Base-by-base conservation (phyloP, 2,329 filamentous ascomycete genomes). In the Fusarium guadeloupense region DNA sequence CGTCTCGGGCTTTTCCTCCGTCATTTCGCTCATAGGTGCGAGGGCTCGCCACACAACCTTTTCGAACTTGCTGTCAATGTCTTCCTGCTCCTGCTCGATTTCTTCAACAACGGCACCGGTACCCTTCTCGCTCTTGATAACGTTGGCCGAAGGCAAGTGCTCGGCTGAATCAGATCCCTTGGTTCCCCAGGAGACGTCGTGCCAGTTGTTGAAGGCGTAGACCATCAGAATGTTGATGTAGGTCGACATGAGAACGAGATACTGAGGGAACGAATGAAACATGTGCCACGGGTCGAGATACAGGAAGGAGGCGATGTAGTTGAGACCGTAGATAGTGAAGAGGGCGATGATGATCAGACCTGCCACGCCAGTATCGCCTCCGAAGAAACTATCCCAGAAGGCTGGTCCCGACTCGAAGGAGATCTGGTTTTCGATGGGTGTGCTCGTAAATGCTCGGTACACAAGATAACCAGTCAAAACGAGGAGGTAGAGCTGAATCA, bases 191-290 rank as follows among this genome's bases (percentile, higher is more conserved):
- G 66, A 68, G 2, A 68, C 66, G 1, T 68, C 66, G 39, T 68
- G 66, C 66, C 66, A 68, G 42, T 68, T 68, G 52, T 68, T 68
- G 19, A 68, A 68, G 47, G 66, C 66, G 31, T 68, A 68, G 6
- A 68, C 66, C 66, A 68, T 68, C 9, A 68, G 57, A 4, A 68
- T 68, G 47, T 68, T 68, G 54, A 68, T 68, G n/a, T 68, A 68
- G 12, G 66, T 68, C 2, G 66, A 68, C 66, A 68, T 68, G 20
- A 68, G 63, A 2, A 68, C 46, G 10, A 68, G 52, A 40, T 68
- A 68, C 28, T 68, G 66, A 9, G 66, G 66, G 57, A 68, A 68
- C 0, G 66, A 68, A 60, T 68, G 66, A 49, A 68, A 68, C 66
- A 68, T 68, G 56, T 68, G 66, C 66, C 66, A 68, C 1, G 66